Base-by-base conservation (phyloP, 192 early-diverging fungal species). In the Coemansia sp. region DNA sequence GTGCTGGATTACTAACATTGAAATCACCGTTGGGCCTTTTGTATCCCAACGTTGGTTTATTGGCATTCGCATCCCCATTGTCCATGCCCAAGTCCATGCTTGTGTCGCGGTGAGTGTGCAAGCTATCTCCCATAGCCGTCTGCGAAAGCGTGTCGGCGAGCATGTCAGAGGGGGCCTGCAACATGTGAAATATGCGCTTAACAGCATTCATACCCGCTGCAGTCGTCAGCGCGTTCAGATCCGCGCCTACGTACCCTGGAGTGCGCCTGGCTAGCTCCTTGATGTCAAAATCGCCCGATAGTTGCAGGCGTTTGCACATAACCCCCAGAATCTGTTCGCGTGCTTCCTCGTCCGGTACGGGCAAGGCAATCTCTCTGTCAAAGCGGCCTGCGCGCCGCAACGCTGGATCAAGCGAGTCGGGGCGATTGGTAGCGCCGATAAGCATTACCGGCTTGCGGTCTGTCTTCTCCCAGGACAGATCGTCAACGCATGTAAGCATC, bases 221-320 rank as follows among this genome's bases (percentile, higher is more conserved):
- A 4, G 91, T 83, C 0, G 90, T 92, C 59, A 99, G 71, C 1
- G 95, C 95, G 48, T 90, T 92, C 53, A 99, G 78, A 86, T 99
- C 97, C 7, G 96, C 97, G 44, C 97, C 97, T 4, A 99, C 97
- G 82, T 94, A 99, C 9, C 97, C 97, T 19, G 97, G 97, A 3
- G 97, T 98, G 67, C 89, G 65, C 61, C 91, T 94, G 21, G 97
- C 95, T 28, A 99, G 82, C 52, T 84, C 82, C 23, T 73, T 70
- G 54, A 74, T 68, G 72, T 96, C 91, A 79, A 98, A 89, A 49
- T 91, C 88, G 21, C 94, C 95, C 2, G 88, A 75, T 10, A 98
- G 65, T 14, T 86, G 83, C 38, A 97, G 78, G 58, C 92, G 93
- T 12, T 30, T 48, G 63, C 80, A 81, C 54, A 68, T 56, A 7